These are phyloP conservation scores for Boletus reticuloceps DNA, from an alignment of 768 basidiomycete species.

Conservation along the genomic window DNA sequence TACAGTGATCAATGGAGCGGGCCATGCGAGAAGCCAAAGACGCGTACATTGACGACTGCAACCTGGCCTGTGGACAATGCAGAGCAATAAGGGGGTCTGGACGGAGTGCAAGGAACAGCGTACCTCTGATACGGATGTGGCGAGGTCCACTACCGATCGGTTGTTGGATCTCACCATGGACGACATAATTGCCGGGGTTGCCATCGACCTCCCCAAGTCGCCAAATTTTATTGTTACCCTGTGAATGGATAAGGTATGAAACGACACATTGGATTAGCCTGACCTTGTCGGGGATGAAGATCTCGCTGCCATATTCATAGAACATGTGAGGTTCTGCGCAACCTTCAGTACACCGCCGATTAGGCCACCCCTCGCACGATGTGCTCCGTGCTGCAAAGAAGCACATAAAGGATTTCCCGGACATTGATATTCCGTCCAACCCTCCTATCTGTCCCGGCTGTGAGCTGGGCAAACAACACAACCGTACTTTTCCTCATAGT, in stretches of 20 bases:
- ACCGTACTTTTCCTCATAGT: no score
- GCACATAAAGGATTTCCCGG: no score
- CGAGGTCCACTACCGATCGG: slow-evolving; percentile 66
- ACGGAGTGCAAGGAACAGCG: neutral
- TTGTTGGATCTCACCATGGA: slow-evolving; percentile 61
- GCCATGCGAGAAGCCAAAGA: neutral
- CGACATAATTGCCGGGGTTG: slow-evolving; percentile 43
- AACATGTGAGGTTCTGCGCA: slow-evolving; percentile 69
- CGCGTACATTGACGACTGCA: slow-evolving; percentile 53
- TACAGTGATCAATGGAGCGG: neutral
- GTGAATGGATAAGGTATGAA: neutral
- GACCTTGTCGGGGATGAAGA: slow-evolving; percentile 67
- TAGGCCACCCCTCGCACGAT: no score
- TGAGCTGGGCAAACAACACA: no score
- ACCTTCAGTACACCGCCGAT: slow-evolving; percentile 11
- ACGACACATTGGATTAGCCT: slow-evolving; percentile 12
- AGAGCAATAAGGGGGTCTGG: slow-evolving; percentile 48
- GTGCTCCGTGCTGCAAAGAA: no score
- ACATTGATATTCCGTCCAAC: no score
- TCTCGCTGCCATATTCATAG: slow-evolving; percentile 50
- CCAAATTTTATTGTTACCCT: slow-evolving; percentile 74
- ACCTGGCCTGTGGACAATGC: slow-evolving; percentile 56
- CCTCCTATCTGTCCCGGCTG: no score
- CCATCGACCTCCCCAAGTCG: slow-evolving; percentile 45
- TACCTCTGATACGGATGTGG: slow-evolving; percentile 41